A percentile compares a stretch with the other conserved stretches of the same genome.
phyloP scores from a whole-genome alignment of 2,329 filamentous ascomycete genomes.

The Chrysoporthe austroafricana region DNA sequence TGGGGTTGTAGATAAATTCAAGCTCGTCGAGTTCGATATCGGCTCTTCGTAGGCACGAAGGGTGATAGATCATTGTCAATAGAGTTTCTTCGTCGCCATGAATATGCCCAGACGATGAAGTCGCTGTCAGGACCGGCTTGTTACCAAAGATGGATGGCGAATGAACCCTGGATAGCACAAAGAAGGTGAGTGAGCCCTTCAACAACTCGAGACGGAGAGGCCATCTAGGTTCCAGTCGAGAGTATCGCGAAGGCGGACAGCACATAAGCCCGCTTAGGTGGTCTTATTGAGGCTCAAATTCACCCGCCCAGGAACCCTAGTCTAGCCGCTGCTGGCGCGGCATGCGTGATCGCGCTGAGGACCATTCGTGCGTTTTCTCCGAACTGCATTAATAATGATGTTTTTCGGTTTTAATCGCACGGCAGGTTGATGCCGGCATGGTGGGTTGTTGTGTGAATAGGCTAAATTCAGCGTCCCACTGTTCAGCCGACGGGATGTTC shows the following conservation, averaged over 20 bases:
- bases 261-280: background rate
- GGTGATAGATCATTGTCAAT: background rate
- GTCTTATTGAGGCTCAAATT: conserved; percentile 1
- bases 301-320: background rate
- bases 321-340: background rate
- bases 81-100: background rate
- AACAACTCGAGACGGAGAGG: background rate
- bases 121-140: background rate
- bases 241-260: background rate
- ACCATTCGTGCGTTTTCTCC: background rate
- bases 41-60: too few relatives aligned
- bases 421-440: conserved; percentile 8
- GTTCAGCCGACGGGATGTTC: conserved; percentile 7
- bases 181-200: background rate
- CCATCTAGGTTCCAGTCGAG: background rate
- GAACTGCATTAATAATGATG: background rate
- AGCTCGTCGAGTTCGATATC: too few relatives aligned
- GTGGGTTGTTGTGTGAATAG: conserved; percentile 24
- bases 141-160: background rate
- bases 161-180: background rate
- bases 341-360: background rate
- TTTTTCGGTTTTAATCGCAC: conserved; percentile 33
- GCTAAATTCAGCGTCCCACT: conserved; percentile 23
- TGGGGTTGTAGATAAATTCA: too few relatives aligned
- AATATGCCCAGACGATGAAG: background rate